A percentile compares a stretch with the other conserved stretches of the same genome.
These are phyloP conservation scores for Diplodia seriata DNA, from an alignment of 2,329 filamentous ascomycete genomes.

Conservation along the genomic window DNA sequence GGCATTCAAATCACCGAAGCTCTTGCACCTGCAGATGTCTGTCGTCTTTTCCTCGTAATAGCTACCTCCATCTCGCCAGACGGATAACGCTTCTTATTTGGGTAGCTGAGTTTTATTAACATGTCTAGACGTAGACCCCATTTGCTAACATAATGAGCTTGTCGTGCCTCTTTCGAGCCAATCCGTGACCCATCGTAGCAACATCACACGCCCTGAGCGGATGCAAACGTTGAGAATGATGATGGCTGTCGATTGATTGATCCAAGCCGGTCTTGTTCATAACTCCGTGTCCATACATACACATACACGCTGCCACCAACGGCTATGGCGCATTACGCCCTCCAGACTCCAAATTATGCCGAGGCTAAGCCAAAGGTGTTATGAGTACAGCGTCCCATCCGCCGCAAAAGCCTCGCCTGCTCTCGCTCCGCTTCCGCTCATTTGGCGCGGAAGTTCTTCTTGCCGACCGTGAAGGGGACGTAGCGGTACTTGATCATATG, in stretches of 20 bases:
- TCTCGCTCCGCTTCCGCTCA: slow-evolving; percentile 7
- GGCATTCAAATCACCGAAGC: neutral
- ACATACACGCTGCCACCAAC: neutral
- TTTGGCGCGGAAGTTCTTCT: slow-evolving; percentile 54
- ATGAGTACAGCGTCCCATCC: slow-evolving; percentile 3
- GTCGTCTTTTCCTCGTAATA: neutral
- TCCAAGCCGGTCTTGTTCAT: slow-evolving; percentile 22
- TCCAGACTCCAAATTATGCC: slow-evolving; percentile 27
- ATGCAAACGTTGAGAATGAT: neutral
- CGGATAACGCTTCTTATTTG: no score
- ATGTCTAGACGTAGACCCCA: no score
- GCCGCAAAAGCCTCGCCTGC: neutral
- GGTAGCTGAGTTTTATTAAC: no score
- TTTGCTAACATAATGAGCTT: no score
- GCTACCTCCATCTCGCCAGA: no score
- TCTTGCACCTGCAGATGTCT: neutral
- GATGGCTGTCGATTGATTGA: slow-evolving; percentile 8
- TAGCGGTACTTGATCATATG: slow-evolving; percentile 99
- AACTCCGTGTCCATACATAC: slow-evolving; percentile 24
- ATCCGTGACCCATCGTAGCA: no score
- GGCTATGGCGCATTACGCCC: slow-evolving; percentile 16
- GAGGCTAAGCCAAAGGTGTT: slow-evolving; percentile 23
- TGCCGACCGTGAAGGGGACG: slow-evolving; percentile 90
- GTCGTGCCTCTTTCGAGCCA: no score
- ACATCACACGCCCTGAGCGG: neutral